Percentiles rank a stretch among this genome's conserved stretches.
phyloP scores from a whole-genome alignment of 2,329 filamentous ascomycete species.

The Ceratocystiopsis sp. region DNA sequence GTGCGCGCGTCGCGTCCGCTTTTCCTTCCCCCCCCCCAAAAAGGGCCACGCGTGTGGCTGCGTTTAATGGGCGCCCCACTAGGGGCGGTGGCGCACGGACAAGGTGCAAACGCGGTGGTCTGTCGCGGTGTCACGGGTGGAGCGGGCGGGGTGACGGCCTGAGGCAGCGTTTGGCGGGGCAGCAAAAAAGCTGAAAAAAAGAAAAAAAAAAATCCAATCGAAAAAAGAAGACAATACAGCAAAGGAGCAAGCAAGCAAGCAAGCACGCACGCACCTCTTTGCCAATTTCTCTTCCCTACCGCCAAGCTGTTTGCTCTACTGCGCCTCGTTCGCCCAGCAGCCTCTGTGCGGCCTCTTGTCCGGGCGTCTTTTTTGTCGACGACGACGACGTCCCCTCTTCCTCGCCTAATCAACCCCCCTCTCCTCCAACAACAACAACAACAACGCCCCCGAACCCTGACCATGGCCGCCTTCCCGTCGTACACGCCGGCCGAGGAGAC shows the following conservation, averaged over 20 bases:
- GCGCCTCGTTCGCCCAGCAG: constrained; percentile 9
- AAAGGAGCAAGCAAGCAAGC: not conserved
- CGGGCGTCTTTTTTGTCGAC: constrained; percentile 14
- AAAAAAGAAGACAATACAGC: not conserved
- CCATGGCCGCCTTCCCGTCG: constrained; percentile 48
- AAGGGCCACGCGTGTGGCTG: not conserved
- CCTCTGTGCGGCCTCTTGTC: constrained; percentile 16
- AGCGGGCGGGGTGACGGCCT: not conserved
- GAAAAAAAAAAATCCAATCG: not conserved
- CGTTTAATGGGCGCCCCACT: not conserved
- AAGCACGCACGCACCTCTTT: not conserved
- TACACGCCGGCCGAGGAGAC: constrained; percentile 68
- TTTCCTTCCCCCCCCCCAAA: too few relatives aligned
- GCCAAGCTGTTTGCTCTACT: constrained; percentile 28
- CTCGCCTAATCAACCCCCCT: too few relatives aligned
- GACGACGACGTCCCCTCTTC: not conserved
- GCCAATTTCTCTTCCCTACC: not conserved
- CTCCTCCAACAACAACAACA: too few relatives aligned
- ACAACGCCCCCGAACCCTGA: constrained; percentile 10
- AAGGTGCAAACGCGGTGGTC: not conserved
- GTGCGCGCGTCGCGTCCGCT: too few relatives aligned
- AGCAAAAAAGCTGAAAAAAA: not conserved
- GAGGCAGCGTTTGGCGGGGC: not conserved
- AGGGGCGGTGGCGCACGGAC: not conserved
- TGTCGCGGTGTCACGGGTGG: constrained; percentile 3